Evolutionary conservation across 2,329 filamentous ascomycete genomes (phyloP).

Genomic region (Dryadomyces quercivorus): DNA sequence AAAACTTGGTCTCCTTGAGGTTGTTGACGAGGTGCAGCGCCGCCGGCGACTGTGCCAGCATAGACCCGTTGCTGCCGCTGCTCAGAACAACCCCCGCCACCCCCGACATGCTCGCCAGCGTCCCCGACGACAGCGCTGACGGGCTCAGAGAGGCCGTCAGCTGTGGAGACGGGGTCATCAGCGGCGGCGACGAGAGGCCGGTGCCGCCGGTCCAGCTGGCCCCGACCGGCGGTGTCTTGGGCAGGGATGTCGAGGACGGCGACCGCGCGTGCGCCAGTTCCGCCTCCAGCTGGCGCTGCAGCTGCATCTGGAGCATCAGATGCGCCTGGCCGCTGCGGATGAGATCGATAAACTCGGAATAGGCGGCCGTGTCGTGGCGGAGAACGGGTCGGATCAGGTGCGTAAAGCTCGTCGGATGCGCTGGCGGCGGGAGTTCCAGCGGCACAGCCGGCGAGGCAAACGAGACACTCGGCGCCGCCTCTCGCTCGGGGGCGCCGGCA

Average conservation of each 20-base stretch:
- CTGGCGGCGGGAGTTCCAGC: slow-evolving; percentile 29
- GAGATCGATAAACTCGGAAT: slow-evolving; percentile 74
- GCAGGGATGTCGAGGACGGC: slow-evolving; percentile 34
- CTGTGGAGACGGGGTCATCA: slow-evolving; percentile 28
- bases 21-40: slow-evolving; percentile 25
- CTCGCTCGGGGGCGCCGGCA: not conserved
- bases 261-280: slow-evolving; percentile 46
- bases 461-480: not conserved
- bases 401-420: slow-evolving; percentile 59
- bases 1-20: slow-evolving; percentile 86
- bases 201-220: slow-evolving; percentile 24
- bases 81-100: not conserved
- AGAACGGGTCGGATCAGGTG: slow-evolving; percentile 76
- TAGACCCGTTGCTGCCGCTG: not conserved
- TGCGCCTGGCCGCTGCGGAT: slow-evolving; percentile 44
- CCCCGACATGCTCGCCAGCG: slow-evolving; percentile 13
- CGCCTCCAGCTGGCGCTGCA: slow-evolving; percentile 27
- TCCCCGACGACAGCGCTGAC: slow-evolving; percentile 13
- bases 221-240: slow-evolving; percentile 19
- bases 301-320: slow-evolving; percentile 9
- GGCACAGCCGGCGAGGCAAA: not conserved
- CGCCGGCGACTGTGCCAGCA: not conserved
- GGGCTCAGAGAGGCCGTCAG: slow-evolving; percentile 22
- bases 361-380: slow-evolving; percentile 67
- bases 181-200: slow-evolving; percentile 25